phyloP scores from a whole-genome alignment of 2,329 filamentous ascomycete species.

The Trichoderma sp. region DNA sequence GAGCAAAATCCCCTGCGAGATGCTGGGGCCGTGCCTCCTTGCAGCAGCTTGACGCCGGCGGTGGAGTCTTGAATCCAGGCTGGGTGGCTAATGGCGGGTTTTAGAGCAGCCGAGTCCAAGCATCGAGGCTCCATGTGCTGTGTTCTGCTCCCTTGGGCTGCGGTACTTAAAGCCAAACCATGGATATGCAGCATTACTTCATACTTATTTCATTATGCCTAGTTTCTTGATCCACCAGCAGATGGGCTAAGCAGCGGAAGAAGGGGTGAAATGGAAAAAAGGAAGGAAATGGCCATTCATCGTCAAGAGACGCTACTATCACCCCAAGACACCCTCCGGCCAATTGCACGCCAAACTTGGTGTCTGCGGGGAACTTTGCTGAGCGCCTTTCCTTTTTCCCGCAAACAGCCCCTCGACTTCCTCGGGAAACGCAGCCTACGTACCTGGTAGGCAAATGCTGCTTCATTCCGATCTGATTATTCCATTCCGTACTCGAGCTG shows the following conservation, averaged over 20 bases:
- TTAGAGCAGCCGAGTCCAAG: not conserved
- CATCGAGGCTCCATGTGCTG: not conserved
- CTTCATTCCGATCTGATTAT: not conserved
- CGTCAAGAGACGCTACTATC: not conserved
- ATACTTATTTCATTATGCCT: not conserved
- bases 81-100: not conserved
- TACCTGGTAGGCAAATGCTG: not conserved
- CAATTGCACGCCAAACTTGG: not conserved
- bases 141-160: no score
- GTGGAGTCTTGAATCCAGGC: constrained; percentile 4
- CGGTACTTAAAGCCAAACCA: not conserved
- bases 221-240: not conserved
- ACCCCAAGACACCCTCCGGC: not conserved
- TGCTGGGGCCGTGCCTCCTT: constrained; percentile 16
- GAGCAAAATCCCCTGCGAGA: constrained; percentile 1
- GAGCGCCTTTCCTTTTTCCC: constrained; percentile 8
- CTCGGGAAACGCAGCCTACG: constrained; percentile 2
- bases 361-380: not conserved
- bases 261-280: not conserved
- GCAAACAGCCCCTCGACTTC: not conserved
- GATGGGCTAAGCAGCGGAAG: not conserved
- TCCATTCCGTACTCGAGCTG: not conserved
- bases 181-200: not conserved
- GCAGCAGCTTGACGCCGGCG: constrained; percentile 8
- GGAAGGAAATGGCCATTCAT: no score